phyloP scores from a whole-genome alignment of 345 rosid species.

The Luvunga scandens region DNA sequence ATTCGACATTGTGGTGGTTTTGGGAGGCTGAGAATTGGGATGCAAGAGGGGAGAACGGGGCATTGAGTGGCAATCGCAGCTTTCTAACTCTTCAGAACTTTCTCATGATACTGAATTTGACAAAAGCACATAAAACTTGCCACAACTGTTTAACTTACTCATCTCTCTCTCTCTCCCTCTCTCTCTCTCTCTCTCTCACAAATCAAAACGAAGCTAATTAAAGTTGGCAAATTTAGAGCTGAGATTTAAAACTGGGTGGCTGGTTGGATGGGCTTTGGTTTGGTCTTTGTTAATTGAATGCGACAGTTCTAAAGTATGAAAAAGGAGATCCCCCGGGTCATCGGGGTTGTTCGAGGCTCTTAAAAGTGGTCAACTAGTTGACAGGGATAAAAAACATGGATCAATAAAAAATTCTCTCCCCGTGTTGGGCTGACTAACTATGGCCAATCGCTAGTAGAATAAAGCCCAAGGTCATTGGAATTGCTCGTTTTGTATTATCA shows the following conservation, averaged over 20 bases:
- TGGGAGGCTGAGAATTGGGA: too few relatives aligned
- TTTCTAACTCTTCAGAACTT: conserved; percentile 10
- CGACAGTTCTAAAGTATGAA: too few relatives aligned
- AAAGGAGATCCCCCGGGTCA: too few relatives aligned
- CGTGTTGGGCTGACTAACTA: not conserved
- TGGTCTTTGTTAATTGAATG: too few relatives aligned
- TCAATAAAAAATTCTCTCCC: not conserved
- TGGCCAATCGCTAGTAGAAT: not conserved
- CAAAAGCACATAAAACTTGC: not conserved
- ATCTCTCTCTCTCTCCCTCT: too few relatives aligned
- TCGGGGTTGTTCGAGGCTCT: too few relatives aligned
- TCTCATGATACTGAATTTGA: conserved; percentile 20
- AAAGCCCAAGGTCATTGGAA: too few relatives aligned
- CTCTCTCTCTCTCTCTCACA: too few relatives aligned
- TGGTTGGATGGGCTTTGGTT: not conserved
- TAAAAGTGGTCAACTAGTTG: not conserved
- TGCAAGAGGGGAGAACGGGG: not conserved
- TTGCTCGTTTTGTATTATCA: too few relatives aligned
- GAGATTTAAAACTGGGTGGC: not conserved
- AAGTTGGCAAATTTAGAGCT: not conserved
- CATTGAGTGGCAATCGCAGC: conserved; percentile 10
- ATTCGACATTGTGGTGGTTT: too few relatives aligned
- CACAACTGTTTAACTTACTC: not conserved
- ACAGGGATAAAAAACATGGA: not conserved
- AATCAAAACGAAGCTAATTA: not conserved